A percentile compares a stretch with the other conserved stretches of the same genome.
phyloP scores from a whole-genome alignment of 495 filamentous ascomycete species.

The Penicillium parvum region DNA sequence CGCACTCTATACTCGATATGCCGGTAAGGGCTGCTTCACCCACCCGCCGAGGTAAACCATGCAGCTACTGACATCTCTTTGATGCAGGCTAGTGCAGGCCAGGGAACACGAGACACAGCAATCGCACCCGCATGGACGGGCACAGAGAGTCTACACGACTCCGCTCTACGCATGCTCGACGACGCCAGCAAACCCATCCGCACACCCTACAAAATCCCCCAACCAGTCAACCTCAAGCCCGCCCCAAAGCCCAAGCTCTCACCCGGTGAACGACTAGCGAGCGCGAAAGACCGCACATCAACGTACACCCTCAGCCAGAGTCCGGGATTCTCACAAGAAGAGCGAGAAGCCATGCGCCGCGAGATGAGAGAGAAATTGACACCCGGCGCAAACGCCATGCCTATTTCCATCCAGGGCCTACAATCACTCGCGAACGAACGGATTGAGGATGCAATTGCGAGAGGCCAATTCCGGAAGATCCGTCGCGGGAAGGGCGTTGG shows the following conservation, averaged over 20 bases:
- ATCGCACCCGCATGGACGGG: slow-evolving; percentile 74
- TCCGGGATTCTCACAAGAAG: slow-evolving; percentile 56
- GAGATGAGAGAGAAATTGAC: slow-evolving; percentile 78
- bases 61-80: slow-evolving; percentile 2
- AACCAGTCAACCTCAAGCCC: slow-evolving; percentile 60
- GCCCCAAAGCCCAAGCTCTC: slow-evolving; percentile 40
- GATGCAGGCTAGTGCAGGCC: slow-evolving; percentile 55
- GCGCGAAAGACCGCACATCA: slow-evolving; percentile 72
- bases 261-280: slow-evolving; percentile 59
- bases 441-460: slow-evolving; percentile 89
- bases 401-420: slow-evolving; percentile 73
- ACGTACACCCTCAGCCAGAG: slow-evolving; percentile 65
- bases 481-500: slow-evolving; percentile 68
- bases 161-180: slow-evolving; percentile 81
- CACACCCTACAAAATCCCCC: slow-evolving; percentile 46
- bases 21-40: slow-evolving; percentile 39
- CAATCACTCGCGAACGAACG: slow-evolving; percentile 84
- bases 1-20: slow-evolving; percentile 63
- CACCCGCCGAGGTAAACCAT: background rate
- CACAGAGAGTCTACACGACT: slow-evolving; percentile 65
- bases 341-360: slow-evolving; percentile 61
- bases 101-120: slow-evolving; percentile 69
- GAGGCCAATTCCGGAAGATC: slow-evolving; percentile 88
- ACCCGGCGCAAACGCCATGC: slow-evolving; percentile 68
- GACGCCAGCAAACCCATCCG: slow-evolving; percentile 75